Base-by-base conservation (phyloP, 1,139 yeast genomes). In the Meyerozyma athensensis region DNA sequence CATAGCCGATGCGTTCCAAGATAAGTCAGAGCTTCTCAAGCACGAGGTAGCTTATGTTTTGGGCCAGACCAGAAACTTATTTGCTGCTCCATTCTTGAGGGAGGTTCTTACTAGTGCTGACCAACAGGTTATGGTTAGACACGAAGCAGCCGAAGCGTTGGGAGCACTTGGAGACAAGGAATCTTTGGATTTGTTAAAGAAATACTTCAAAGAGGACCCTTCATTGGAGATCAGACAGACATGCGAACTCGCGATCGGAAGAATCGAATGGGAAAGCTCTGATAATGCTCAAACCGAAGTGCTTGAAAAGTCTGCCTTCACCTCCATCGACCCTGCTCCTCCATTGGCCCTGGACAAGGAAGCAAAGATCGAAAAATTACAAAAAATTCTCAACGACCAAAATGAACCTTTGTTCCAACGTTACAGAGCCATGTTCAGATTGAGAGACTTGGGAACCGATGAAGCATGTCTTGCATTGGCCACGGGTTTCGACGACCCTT, bases 41-140 rank as follows among this genome's bases (percentile, higher is more conserved):
- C 99, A 94, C 58, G 99, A 94, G 63, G 95, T 92, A 39, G 98
- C 98, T 5, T 94, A 94, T 53, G 97, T 92, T n/a, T 69, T 94
- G 46, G 99, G 99, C 32, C 99, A 94, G 63, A 89, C 97, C 37
- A 81, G 84, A 55, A 90, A 90, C 63, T 58, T 81, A 48, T 63
- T 76, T 39, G 90, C 96, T 40, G 86, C 94, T 39, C 81, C 83
- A 33, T 73, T 78, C 40, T 73, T 94, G 46, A 76, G 87, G 58
- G 69, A 72, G n/a, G 95, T 86, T 24, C 73, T 92, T 50, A 63
- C 66, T 40, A 82, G 84, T 56, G 51, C 54, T 19, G 53, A 68
- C 36, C 97, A 94, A 65, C 92, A 84, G 58, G 72, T 86, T 42
- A 94, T 94, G 97, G 99, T 94, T 26, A 84, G 99, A 61, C 99